These are phyloP conservation scores for Senna tora DNA, from an alignment of 306 rosid species.

Conservation along the genomic window DNA sequence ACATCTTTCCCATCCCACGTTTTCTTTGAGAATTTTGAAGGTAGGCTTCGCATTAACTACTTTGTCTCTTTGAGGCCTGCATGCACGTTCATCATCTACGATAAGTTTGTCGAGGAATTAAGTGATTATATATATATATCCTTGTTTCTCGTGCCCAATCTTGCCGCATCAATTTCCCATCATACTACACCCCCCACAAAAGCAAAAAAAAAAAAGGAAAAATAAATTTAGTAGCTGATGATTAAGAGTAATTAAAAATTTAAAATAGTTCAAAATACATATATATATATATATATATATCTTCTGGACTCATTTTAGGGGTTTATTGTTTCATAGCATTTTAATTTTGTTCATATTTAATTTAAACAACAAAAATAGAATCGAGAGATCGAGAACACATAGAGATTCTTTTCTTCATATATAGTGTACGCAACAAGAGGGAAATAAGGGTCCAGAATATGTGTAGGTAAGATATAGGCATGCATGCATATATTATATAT, in stretches of 20 bases:
- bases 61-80: constrained; percentile 20
- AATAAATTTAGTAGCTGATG: background rate
- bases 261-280: background rate
- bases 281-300: background rate
- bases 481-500: too few species aligned
- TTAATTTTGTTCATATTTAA: background rate
- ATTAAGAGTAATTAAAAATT: too few species aligned
- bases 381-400: background rate
- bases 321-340: background rate
- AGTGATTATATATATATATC: constrained; percentile 31
- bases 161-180: constrained; percentile 14
- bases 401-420: background rate
- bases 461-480: background rate
- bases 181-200: too few species aligned
- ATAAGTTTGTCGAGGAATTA: background rate
- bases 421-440: background rate
- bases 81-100: constrained; percentile 12
- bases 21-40: constrained; percentile 12
- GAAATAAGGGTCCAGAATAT: background rate
- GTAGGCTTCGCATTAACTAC: constrained; percentile 29
- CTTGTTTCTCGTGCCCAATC: constrained; percentile 8
- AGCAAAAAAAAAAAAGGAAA: background rate
- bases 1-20: constrained; percentile 20
- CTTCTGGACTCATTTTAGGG: background rate
- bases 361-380: too few species aligned